Evolutionary conservation across 371 early-diverging fungal species (phyloP).

Genomic region (Coemansia sp.): DNA sequence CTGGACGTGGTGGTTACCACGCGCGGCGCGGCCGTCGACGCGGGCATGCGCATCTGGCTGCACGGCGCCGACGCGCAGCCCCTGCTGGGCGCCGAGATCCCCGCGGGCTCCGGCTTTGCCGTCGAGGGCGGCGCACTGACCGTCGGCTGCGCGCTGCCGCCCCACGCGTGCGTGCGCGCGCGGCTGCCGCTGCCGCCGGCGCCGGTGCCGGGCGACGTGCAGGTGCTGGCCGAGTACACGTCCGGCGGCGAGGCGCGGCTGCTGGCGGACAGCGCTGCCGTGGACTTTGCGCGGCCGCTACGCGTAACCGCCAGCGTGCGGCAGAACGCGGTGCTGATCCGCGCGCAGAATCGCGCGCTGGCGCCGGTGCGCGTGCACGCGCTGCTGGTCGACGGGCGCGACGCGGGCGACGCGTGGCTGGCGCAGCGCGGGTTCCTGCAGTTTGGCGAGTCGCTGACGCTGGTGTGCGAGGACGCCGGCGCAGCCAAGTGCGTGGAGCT

Average conservation of each 20-base stretch:
- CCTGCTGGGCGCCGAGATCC: constrained; percentile 1
- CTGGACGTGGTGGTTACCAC: constrained; percentile 12
- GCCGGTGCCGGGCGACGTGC: constrained; percentile 2
- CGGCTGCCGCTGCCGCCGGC: constrained; percentile 2
- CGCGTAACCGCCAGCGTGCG: constrained; percentile 3
- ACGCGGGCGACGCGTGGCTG: background rate
- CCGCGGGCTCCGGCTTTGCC: background rate
- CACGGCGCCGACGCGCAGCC: constrained; percentile 6
- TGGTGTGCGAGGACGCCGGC: background rate
- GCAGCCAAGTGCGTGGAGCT: background rate
- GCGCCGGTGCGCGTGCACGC: constrained; percentile 10
- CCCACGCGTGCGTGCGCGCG: background rate
- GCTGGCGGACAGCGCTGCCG: constrained; percentile 6
- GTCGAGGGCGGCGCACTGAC: constrained; percentile 11
- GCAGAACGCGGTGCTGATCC: constrained; percentile 14
- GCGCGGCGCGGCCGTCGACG: constrained; percentile 1
- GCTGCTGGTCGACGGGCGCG: background rate
- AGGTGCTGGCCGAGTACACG: constrained; percentile 16
- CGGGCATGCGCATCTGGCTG: constrained; percentile 30
- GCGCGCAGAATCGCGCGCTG: constrained; percentile 13
- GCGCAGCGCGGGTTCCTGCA: constrained; percentile 25
- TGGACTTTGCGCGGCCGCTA: constrained; percentile 22
- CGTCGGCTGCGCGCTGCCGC: background rate
- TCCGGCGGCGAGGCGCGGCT: constrained; percentile 13
- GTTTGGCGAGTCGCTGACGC: constrained; percentile 18